Conservation (phyloP, 192 early-diverging fungal genomes). For the Lunasporangiospora selenospora region DNA sequence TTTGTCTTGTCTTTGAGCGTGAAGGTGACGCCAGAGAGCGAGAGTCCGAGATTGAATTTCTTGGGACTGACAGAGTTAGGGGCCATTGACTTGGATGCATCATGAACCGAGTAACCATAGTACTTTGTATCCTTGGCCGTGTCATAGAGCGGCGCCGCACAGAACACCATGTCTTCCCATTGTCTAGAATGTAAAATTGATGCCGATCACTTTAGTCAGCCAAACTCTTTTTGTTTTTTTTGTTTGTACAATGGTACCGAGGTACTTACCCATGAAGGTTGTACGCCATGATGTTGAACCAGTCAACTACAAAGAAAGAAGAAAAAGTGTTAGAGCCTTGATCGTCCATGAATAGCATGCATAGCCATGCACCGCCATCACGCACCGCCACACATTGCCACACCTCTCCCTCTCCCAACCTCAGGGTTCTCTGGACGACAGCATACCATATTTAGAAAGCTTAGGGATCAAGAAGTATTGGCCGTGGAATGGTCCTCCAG, state of each 20-base stretch:
- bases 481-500: conserved; percentile 43
- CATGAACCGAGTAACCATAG: conserved; percentile 34
- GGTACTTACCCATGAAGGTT: conserved; percentile 46
- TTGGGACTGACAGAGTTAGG: conserved; percentile 28
- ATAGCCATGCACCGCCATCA: no score
- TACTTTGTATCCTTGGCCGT: conserved; percentile 30
- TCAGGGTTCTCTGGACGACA: no score
- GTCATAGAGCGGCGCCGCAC: conserved; percentile 37
- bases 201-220: no score
- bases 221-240: no score
- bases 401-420: no score
- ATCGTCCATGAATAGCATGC: no score
- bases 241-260: no score
- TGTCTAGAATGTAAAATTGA: no score
- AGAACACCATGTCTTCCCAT: conserved; percentile 47
- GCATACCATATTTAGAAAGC: conserved; percentile 33
- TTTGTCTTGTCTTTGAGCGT: conserved; percentile 36
- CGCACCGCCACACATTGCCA: no score
- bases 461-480: conserved; percentile 26
- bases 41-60: conserved; percentile 43
- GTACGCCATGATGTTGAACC: conserved; percentile 50
- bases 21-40: conserved; percentile 42
- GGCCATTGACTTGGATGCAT: conserved; percentile 40
- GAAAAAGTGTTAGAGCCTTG: no score
- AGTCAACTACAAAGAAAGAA: conserved; percentile 19